These are phyloP conservation scores for Beauveria caledonica DNA, from an alignment of 2,329 filamentous ascomycete genomes.

Conservation along the genomic window DNA sequence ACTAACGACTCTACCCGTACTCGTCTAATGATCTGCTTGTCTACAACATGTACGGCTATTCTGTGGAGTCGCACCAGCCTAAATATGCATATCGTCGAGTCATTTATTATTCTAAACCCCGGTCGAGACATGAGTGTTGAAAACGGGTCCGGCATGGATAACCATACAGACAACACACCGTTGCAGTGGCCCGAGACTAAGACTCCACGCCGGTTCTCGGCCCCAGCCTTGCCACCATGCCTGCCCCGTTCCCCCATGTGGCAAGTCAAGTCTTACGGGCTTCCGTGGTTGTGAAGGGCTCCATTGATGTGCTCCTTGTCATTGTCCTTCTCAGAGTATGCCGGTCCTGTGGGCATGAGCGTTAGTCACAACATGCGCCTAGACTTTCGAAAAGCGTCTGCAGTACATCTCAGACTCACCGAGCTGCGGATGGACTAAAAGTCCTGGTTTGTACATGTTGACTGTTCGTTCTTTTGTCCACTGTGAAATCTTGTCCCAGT, in stretches of 20 bases:
- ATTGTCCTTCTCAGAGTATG: background rate
- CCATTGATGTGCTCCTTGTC: background rate
- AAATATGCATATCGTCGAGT: no score
- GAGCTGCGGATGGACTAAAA: background rate
- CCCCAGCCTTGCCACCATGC: background rate
- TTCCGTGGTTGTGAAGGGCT: background rate
- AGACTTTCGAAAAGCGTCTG: no score
- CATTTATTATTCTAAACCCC: no score
- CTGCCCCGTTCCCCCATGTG: background rate
- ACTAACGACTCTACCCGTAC: no score
- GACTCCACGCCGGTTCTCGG: background rate
- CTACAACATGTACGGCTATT: no score
- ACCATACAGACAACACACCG: no score
- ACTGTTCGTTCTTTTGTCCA: conserved; percentile 2
- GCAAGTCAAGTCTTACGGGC: background rate
- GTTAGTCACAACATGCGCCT: background rate
- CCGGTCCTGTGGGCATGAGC: background rate
- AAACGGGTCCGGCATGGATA: background rate
- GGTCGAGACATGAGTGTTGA: no score
- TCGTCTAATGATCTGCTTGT: no score
- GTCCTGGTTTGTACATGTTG: conserved; percentile 4
- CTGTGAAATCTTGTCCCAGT: background rate
- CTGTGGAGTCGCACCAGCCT: no score
- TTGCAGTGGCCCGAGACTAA: background rate
- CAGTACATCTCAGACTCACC: background rate